These are phyloP conservation scores for Onygenales sp. DNA, from an alignment of 2,329 filamentous ascomycete genomes.

Conservation along the genomic window DNA sequence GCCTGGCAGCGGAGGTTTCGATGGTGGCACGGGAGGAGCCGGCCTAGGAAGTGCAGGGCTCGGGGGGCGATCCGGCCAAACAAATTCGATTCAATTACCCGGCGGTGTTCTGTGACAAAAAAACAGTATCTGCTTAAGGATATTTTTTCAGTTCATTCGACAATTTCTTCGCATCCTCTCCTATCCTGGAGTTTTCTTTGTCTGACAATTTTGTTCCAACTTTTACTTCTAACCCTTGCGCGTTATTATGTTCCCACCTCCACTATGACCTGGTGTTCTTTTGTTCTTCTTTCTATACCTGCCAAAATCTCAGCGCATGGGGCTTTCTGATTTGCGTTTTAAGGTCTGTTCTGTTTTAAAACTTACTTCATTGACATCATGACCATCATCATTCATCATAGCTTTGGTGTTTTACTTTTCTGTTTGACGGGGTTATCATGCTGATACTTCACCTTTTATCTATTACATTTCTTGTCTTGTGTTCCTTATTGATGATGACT, in stretches of 20 bases:
- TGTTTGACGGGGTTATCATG: neutral
- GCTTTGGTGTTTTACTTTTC: constrained; percentile 1
- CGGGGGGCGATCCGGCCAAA: constrained; percentile 4
- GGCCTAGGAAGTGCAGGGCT: constrained; percentile 1
- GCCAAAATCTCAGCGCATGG: neutral
- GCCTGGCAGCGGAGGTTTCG: constrained; percentile 7
- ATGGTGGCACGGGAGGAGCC: constrained; percentile 6
- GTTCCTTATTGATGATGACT: neutral
- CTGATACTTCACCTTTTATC: neutral
- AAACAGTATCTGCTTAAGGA: neutral
- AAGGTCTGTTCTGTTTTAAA: neutral
- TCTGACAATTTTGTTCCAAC: neutral
- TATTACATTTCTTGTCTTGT: neutral
- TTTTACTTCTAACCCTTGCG: neutral
- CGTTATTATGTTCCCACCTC: neutral
- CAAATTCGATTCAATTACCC: constrained; percentile 23
- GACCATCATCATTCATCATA: neutral
- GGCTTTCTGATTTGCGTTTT: neutral
- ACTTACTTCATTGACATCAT: neutral
- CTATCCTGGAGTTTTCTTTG: neutral
- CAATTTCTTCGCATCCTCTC: neutral
- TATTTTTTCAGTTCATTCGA: neutral
- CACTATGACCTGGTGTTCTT: neutral
- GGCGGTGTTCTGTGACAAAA: constrained; percentile 21
- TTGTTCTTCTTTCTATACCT: neutral